Base-by-base conservation (phyloP, 2,329 filamentous ascomycete genomes). In the Exophiala lecanii-corni region DNA sequence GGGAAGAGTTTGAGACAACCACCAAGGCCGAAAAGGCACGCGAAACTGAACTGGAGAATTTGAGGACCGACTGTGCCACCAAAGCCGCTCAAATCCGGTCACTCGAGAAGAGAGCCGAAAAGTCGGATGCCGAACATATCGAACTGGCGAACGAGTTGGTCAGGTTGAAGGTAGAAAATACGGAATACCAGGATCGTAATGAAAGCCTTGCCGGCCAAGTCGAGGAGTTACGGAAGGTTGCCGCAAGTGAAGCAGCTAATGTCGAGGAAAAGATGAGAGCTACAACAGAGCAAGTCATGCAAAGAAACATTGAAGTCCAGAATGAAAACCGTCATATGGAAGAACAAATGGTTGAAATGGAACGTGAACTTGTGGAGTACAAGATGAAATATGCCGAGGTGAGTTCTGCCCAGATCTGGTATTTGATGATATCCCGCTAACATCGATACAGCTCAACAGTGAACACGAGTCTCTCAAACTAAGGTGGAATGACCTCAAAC, bases 381-480 rank as follows among this genome's bases (percentile, higher is more conserved):
- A 98, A 98, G 76, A 85, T 98, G 86, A 79, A 81, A 59, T 89
- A 89, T 70, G 92, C 92, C 41, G 88, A 96, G 82, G 91, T 95
- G 75, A 72, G 82, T 72, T 39, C n/a, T 32, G 39, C 33, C 12
- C 31, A n/a, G n/a, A n/a, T n/a, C n/a, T 35, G n/a, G 23, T 25
- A 30, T 26, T 5, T 18, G 10, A 38, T 42, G 28, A 46, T 16
- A 36, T 18, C n/a, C 18, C 4, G 19, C 34, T 37, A 42, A 45
- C 54, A 43, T 55, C 35, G 56, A 9, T 17, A n/a, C 57, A 88
- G 84, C 77, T 87, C 54, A 85, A 84, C 57, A 69, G 66, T 43
- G 64, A 72, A 47, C 79, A 89, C 57, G 86, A 91, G 63, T 76
- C 78, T 5, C 75, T 91, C 32, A 81, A 73, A 50, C 79, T 84